phyloP scores from a whole-genome alignment of 805 yeast genomes.

The Kazachstania africana region DNA sequence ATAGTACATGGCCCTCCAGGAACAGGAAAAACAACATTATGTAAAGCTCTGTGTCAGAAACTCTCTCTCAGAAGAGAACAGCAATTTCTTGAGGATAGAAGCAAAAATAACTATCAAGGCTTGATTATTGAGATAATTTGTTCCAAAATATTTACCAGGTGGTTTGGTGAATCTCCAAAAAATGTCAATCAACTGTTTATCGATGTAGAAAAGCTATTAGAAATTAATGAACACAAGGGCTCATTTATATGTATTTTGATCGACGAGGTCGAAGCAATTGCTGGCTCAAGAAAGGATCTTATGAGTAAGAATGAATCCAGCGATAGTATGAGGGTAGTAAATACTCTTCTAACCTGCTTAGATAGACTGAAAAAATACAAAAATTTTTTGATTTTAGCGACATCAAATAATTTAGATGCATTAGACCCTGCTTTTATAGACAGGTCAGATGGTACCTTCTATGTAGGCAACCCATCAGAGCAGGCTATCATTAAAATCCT shows the following conservation, averaged over 20 bases:
- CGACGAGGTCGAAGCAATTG: conserved; percentile 37
- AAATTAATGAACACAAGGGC: conserved; percentile 6
- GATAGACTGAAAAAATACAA: conserved; percentile 28
- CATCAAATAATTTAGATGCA: conserved; percentile 30
- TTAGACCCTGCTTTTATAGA: conserved; percentile 36
- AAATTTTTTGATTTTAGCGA: conserved; percentile 30
- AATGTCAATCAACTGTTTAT: conserved; percentile 29
- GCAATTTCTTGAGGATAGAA: neutral
- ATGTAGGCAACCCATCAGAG: conserved; percentile 27
- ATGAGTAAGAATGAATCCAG: conserved; percentile 30
- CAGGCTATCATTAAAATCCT: conserved; percentile 24
- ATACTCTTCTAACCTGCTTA: conserved; percentile 31
- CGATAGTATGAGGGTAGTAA: conserved; percentile 34
- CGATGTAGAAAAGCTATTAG: conserved; percentile 22
- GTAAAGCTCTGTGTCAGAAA: conserved; percentile 32
- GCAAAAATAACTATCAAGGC: conserved; percentile 10
- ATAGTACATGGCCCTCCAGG: conserved; percentile 36
- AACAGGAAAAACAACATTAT: conserved; percentile 35
- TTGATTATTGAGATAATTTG: conserved; percentile 32
- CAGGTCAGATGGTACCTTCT: conserved; percentile 30
- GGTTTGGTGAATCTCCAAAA: conserved; percentile 37
- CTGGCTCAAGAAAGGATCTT: conserved; percentile 29
- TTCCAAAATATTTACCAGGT: conserved; percentile 33
- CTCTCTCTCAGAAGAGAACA: conserved; percentile 23
- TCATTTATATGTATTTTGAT: conserved; percentile 28